Evolutionary conservation across 495 filamentous ascomycete genomes (phyloP).

Genomic region (Neurospora sp.): DNA sequence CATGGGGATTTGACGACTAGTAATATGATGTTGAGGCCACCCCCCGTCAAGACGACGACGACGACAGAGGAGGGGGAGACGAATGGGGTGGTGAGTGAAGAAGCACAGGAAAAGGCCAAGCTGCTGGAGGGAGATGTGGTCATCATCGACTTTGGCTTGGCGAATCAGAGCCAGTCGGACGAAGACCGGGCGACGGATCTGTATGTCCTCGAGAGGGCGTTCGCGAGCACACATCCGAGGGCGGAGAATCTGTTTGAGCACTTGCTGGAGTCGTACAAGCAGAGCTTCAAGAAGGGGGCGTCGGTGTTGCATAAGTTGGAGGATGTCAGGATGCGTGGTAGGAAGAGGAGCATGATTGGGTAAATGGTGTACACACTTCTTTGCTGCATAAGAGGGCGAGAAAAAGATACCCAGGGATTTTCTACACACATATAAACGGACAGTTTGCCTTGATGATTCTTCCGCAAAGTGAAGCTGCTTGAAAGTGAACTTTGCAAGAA

Average conservation of each 20-base stretch:
- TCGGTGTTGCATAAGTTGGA: constrained; percentile 60
- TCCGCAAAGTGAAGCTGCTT: neutral
- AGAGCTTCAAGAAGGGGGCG: constrained; percentile 39
- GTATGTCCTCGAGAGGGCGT: constrained; percentile 95
- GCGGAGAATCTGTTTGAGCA: constrained; percentile 66
- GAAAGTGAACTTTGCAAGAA: neutral
- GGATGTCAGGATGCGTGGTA: constrained; percentile 90
- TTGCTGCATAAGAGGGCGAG: neutral
- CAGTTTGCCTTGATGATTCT: neutral
- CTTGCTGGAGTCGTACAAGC: constrained; percentile 45
- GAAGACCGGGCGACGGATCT: constrained; percentile 95
- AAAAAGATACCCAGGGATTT: neutral
- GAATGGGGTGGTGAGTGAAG: constrained; percentile 1
- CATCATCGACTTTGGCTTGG: constrained; percentile 92
- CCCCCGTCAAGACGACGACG: neutral
- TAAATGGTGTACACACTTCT: constrained; percentile 19
- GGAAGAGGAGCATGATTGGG: constrained; percentile 96
- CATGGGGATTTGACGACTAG: constrained; percentile 97
- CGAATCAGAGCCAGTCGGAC: constrained; percentile 67
- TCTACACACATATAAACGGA: neutral
- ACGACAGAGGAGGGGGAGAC: neutral
- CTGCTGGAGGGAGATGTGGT: constrained; percentile 64
- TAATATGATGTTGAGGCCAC: constrained; percentile 75
- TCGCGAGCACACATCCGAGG: constrained; percentile 85
- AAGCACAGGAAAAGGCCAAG: constrained; percentile 13